phyloP scores from a whole-genome alignment of 305 asterid genomes.

The Plantago coronopus region DNA sequence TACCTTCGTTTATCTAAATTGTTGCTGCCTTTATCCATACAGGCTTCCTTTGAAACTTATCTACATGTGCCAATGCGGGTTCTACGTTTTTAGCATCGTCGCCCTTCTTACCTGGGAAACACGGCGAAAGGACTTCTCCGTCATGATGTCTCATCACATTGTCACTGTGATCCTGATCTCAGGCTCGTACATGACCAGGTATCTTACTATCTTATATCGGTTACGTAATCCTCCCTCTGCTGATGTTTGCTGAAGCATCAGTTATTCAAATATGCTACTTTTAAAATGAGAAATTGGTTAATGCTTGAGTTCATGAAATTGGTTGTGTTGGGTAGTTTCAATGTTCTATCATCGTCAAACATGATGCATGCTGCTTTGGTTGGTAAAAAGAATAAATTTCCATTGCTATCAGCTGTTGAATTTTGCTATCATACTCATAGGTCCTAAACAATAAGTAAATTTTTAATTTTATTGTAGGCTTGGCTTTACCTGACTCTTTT shows the following conservation, averaged over 20 bases:
- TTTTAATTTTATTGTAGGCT: neutral
- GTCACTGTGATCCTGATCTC: constrained; percentile 76
- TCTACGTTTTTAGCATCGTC: constrained; percentile 73
- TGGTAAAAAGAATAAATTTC: too few relatives aligned
- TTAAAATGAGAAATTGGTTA: neutral
- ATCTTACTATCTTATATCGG: constrained; percentile 29
- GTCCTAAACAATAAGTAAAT: neutral
- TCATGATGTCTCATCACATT: constrained; percentile 89
- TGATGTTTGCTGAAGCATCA: constrained; percentile 14
- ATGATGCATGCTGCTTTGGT: too few relatives aligned
- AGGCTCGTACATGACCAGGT: constrained; percentile 72
- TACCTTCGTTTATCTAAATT: constrained; percentile 11
- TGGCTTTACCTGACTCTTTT: neutral
- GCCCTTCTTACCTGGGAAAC: constrained; percentile 92
- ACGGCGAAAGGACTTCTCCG: constrained; percentile 83
- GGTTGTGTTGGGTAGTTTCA: neutral
- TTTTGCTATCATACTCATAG: neutral
- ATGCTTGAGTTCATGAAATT: neutral
- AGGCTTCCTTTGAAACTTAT: constrained; percentile 63
- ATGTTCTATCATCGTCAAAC: too few relatives aligned
- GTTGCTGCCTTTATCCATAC: constrained; percentile 24
- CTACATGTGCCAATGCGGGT: constrained; percentile 95
- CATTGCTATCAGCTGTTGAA: too few relatives aligned
- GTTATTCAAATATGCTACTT: neutral
- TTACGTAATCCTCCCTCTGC: constrained; percentile 10